Evolutionary conservation across 2,329 filamentous ascomycete genomes (phyloP).

Genomic region (Cadophora malorum): DNA sequence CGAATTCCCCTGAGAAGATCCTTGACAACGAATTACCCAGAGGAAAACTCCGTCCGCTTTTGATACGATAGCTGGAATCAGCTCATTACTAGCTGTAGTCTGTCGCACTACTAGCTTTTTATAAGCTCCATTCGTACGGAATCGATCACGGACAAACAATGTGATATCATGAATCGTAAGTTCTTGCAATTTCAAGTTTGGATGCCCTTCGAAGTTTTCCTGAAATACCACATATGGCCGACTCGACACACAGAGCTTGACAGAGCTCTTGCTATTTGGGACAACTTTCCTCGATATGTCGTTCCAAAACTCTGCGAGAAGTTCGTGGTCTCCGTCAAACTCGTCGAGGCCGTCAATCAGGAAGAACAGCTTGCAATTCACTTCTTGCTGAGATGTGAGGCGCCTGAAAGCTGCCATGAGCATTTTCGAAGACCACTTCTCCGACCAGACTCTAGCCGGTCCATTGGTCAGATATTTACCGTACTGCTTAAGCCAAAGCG

Average conservation of each 20-base stretch:
- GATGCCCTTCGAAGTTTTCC: conserved; percentile 31
- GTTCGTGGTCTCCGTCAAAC: conserved; percentile 27
- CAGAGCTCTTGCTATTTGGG: background rate
- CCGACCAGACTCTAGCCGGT: background rate
- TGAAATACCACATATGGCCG: conserved; percentile 18
- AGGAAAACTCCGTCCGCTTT: conserved; percentile 36
- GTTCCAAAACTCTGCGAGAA: conserved; percentile 4
- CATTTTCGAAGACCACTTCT: background rate
- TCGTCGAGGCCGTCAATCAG: conserved; percentile 34
- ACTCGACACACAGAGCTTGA: conserved; percentile 17
- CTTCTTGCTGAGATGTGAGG: background rate
- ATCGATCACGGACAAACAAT: conserved; percentile 29
- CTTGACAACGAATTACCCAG: conserved; percentile 35
- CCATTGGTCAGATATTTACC: background rate
- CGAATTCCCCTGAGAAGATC: conserved; percentile 24
- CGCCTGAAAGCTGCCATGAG: conserved; percentile 23
- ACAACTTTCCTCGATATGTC: background rate
- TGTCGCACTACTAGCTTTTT: conserved; percentile 6
- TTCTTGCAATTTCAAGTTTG: conserved; percentile 34
- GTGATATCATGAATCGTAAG: conserved; percentile 37
- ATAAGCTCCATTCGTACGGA: conserved; percentile 30
- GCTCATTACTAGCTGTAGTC: background rate
- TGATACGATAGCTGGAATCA: conserved; percentile 22
- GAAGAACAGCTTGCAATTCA: conserved; percentile 13
- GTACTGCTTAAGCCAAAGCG: conserved; percentile 8